These are phyloP conservation scores for Clausena lansium DNA, from an alignment of 345 rosid genomes.

Conservation along the genomic window DNA sequence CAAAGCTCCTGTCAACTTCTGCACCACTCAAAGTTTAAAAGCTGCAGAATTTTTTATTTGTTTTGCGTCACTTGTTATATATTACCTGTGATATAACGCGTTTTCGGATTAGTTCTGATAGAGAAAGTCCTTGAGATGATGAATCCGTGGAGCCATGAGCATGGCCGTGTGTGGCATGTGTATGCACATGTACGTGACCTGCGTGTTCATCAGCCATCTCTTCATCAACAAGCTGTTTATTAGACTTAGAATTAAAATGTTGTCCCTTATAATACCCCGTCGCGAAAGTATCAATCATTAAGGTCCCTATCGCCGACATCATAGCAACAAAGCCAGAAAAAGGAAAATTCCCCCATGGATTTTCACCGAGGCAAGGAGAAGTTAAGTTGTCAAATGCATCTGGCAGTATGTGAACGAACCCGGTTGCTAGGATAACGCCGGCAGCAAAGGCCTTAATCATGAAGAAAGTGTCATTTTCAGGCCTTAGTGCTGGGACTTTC, in stretches of 20 bases:
- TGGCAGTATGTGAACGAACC: slow-evolving; percentile 63
- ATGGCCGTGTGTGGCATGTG: slow-evolving; percentile 63
- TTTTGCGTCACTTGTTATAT: too few species aligned
- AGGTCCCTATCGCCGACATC: slow-evolving; percentile 50
- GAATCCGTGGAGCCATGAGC: slow-evolving; percentile 47
- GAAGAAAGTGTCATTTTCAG: slow-evolving; percentile 56
- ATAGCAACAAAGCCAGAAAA: slow-evolving; percentile 61
- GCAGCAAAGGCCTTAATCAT: slow-evolving; percentile 68
- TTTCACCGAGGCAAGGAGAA: slow-evolving; percentile 40
- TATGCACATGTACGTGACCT: slow-evolving; percentile 59
- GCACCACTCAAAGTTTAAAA: too few species aligned
- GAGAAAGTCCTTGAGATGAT: background rate
- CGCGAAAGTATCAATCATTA: slow-evolving; percentile 57
- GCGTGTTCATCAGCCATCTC: slow-evolving; percentile 32
- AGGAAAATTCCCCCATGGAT: slow-evolving; percentile 58
- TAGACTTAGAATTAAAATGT: slow-evolving; percentile 24
- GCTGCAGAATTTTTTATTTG: too few species aligned
- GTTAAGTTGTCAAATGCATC: slow-evolving; percentile 51
- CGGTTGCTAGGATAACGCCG: slow-evolving; percentile 62
- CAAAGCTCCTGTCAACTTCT: too few species aligned
- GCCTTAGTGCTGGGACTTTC: slow-evolving; percentile 33
- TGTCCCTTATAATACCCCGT: slow-evolving; percentile 45
- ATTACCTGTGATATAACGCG: slow-evolving; percentile 50
- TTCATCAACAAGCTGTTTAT: slow-evolving; percentile 32
- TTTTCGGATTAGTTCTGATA: slow-evolving; percentile 38